Conservation (phyloP, 2,329 filamentous ascomycete genomes). For the Arachnomyces sp. region DNA sequence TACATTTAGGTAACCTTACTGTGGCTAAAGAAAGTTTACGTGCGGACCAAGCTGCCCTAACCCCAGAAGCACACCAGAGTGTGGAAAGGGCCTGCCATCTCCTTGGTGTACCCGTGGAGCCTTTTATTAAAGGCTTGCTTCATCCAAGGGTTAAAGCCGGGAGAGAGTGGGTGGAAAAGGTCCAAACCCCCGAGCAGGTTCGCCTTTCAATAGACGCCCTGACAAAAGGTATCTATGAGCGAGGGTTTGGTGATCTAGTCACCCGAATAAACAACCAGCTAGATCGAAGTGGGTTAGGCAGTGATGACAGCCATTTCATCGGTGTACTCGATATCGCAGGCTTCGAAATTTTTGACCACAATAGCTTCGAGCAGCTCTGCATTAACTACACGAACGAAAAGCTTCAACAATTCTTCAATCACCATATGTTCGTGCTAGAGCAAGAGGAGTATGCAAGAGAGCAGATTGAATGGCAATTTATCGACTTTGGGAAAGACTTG, state of each 20-base stretch:
- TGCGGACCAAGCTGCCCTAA: constrained; percentile 80
- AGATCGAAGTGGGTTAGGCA: constrained; percentile 71
- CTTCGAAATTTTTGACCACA: constrained; percentile 97
- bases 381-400: constrained; percentile 99
- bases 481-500: constrained; percentile 93
- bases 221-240: constrained; percentile 95
- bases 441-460: constrained; percentile 97
- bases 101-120: constrained; percentile 74
- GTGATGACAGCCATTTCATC: constrained; percentile 91
- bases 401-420: constrained; percentile 98
- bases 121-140: constrained; percentile 79
- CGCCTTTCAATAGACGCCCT: constrained; percentile 82
- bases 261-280: constrained; percentile 85
- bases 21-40: constrained; percentile 86
- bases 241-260: constrained; percentile 88
- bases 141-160: constrained; percentile 94
- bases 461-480: constrained; percentile 99
- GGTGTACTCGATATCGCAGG: constrained; percentile 97
- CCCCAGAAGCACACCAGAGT: constrained; percentile 65
- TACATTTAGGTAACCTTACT: constrained; percentile 86
- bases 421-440: constrained; percentile 99
- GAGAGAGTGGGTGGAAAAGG: constrained; percentile 96
- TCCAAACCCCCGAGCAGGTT: constrained; percentile 94
- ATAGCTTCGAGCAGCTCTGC: constrained; percentile 97
- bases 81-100: constrained; percentile 74